Evolutionary conservation across 768 basidiomycete species (phyloP).

Genomic region (Rossbeevera mucosa): DNA sequence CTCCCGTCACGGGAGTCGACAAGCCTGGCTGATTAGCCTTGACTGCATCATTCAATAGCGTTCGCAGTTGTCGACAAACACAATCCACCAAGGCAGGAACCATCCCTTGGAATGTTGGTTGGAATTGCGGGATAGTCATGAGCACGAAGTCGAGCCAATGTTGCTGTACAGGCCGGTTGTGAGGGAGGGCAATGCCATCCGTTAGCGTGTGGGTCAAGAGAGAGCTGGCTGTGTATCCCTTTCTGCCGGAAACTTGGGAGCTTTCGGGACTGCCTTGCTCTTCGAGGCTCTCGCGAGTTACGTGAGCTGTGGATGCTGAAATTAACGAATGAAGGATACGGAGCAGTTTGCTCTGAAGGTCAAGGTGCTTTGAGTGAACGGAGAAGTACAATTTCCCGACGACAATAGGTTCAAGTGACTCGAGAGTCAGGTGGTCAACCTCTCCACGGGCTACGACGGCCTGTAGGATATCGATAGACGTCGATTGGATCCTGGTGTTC

Average conservation of each 20-base stretch:
- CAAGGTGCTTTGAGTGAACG: slow-evolving; percentile 64
- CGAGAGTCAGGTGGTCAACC: slow-evolving; percentile 53
- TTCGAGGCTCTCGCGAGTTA: slow-evolving; percentile 25
- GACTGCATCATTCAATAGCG: slow-evolving; percentile 52
- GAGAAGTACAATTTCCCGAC: slow-evolving; percentile 71
- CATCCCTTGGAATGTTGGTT: slow-evolving; percentile 59
- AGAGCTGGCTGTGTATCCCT: slow-evolving; percentile 55
- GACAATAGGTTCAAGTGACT: slow-evolving; percentile 64
- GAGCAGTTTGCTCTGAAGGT: slow-evolving; percentile 90
- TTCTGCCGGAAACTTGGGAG: slow-evolving; percentile 26
- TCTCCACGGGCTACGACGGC: slow-evolving; percentile 80
- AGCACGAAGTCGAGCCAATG: slow-evolving; percentile 97
- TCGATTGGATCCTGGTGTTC: slow-evolving; percentile 67
- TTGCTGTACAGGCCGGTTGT: slow-evolving; percentile 79
- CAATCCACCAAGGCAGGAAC: slow-evolving; percentile 76
- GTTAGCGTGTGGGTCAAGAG: slow-evolving; percentile 73
- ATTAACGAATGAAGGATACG: slow-evolving; percentile 87
- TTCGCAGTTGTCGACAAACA: slow-evolving; percentile 64
- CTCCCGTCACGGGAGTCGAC: slow-evolving; percentile 41
- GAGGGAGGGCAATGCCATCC: slow-evolving; percentile 66
- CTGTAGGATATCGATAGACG: slow-evolving; percentile 78
- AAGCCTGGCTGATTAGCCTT: slow-evolving; percentile 38
- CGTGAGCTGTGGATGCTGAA: slow-evolving; percentile 49
- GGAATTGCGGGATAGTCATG: slow-evolving; percentile 85
- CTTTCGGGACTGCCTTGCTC: slow-evolving; percentile 35